Percentiles rank a stretch among this genome's conserved stretches.
These are phyloP conservation scores for Hysterium pulicare DNA, from an alignment of 2,329 filamentous ascomycete genomes.

Conservation along the genomic window DNA sequence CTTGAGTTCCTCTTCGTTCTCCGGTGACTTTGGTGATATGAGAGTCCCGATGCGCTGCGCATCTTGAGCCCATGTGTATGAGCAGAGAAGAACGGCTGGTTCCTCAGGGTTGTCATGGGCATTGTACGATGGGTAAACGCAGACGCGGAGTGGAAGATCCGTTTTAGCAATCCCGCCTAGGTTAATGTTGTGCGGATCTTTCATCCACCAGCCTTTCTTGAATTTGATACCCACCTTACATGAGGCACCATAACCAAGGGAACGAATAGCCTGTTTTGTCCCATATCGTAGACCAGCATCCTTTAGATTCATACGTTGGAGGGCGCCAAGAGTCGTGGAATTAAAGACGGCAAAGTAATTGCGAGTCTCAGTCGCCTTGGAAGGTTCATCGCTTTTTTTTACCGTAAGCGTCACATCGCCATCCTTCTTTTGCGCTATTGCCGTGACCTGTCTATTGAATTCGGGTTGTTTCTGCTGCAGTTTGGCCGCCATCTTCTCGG, in stretches of 20 bases:
- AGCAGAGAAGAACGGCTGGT: slow-evolving; percentile 34
- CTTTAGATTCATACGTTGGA: slow-evolving; percentile 28
- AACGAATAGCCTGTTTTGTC: slow-evolving; percentile 30
- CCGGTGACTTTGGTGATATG: slow-evolving; percentile 10
- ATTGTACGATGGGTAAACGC: slow-evolving; percentile 41
- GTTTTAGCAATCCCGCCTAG: slow-evolving; percentile 28
- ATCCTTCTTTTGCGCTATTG: neutral
- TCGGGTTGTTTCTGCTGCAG: slow-evolving; percentile 13
- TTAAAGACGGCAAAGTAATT: slow-evolving; percentile 31
- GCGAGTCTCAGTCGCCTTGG: slow-evolving; percentile 6
- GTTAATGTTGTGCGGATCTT: slow-evolving; percentile 14
- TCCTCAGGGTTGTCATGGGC: slow-evolving; percentile 15
- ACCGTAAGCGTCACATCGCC: neutral
- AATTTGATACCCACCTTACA: slow-evolving; percentile 40
- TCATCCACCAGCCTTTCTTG: slow-evolving; percentile 33
- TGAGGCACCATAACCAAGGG: slow-evolving; percentile 28
- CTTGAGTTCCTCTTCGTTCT: slow-evolving; percentile 20
- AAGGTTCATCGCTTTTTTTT: slow-evolving; percentile 9
- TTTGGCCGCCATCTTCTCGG: slow-evolving; percentile 24
- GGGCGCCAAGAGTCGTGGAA: slow-evolving; percentile 26
- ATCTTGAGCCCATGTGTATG: slow-evolving; percentile 39
- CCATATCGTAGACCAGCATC: slow-evolving; percentile 15
- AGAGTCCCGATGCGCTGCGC: slow-evolving; percentile 31
- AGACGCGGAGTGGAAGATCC: slow-evolving; percentile 30
- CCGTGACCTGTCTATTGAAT: slow-evolving; percentile 14